Percentiles rank a stretch among this genome's conserved stretches.
These are phyloP conservation scores for Ampelomyces quisqualis DNA, from an alignment of 2,329 filamentous ascomycete genomes.

Conservation along the genomic window DNA sequence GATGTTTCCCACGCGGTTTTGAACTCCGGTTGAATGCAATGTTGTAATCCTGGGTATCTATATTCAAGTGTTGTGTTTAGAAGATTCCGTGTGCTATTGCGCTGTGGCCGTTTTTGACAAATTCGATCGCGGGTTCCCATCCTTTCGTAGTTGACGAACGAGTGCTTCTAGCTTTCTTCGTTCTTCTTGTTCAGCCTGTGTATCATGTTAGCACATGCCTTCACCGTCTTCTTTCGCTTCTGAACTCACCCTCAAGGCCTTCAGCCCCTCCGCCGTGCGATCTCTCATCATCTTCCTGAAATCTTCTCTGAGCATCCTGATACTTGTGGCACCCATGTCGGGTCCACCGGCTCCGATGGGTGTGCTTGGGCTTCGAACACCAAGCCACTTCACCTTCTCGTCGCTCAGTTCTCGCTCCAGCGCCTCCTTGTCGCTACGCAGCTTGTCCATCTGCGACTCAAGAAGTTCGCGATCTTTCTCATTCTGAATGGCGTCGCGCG, in stretches of 20 bases:
- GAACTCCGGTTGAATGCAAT: slow-evolving; percentile 5
- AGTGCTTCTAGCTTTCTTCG: slow-evolving; percentile 65
- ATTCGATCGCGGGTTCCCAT: slow-evolving; percentile 28
- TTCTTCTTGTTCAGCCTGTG: slow-evolving; percentile 70
- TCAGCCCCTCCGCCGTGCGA: slow-evolving; percentile 65
- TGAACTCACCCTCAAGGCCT: slow-evolving; percentile 61
- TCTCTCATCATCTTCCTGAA: slow-evolving; percentile 83
- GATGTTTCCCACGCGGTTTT: background rate
- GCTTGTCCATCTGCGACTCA: slow-evolving; percentile 62
- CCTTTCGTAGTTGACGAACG: slow-evolving; percentile 56
- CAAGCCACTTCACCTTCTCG: slow-evolving; percentile 67
- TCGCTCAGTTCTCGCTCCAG: slow-evolving; percentile 66
- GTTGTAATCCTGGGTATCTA: slow-evolving; percentile 4
- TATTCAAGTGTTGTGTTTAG: background rate
- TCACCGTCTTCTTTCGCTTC: background rate
- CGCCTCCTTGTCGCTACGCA: slow-evolving; percentile 64
- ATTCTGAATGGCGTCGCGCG: slow-evolving; percentile 67
- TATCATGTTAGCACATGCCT: slow-evolving; percentile 18
- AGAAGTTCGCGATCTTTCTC: slow-evolving; percentile 69
- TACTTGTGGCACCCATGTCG: slow-evolving; percentile 61
- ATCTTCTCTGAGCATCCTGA: slow-evolving; percentile 68
- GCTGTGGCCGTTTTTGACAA: slow-evolving; percentile 12
- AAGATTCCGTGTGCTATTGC: slow-evolving; percentile 1
- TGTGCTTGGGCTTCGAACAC: slow-evolving; percentile 56
- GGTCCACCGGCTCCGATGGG: slow-evolving; percentile 24